A percentile compares a stretch with the other conserved stretches of the same genome.
Conservation (phyloP, 169 alveolate genomes). For the Plasmodium malariae region DNA sequence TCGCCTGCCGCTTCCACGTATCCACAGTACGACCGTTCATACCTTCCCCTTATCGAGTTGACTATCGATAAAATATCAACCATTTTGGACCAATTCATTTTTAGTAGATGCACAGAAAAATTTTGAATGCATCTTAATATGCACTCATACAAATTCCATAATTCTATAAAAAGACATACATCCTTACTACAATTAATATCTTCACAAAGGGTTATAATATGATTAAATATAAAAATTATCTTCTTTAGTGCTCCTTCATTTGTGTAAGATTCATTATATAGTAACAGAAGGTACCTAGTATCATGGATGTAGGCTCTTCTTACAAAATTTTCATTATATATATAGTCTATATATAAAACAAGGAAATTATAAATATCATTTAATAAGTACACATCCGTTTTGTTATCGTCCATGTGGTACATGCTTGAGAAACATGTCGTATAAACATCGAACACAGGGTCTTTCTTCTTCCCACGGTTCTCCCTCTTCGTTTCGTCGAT, state of each 20-base stretch:
- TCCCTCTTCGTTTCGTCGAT: background rate
- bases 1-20: background rate
- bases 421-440: background rate
- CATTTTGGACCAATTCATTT: constrained; percentile 78
- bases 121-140: constrained; percentile 76
- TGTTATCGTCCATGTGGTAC: background rate
- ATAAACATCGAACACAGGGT: background rate
- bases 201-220: background rate
- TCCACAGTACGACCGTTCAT: background rate
- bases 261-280: constrained; percentile 24
- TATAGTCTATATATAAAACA: constrained; percentile 40
- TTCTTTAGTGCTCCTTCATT: constrained; percentile 21
- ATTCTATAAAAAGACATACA: background rate
- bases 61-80: constrained; percentile 18
- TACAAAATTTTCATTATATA: constrained; percentile 27
- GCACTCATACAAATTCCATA: constrained; percentile 63
- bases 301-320: constrained; percentile 5
- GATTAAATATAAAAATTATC: constrained; percentile 16
- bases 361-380: constrained; percentile 29
- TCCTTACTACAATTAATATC: background rate
- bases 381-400: background rate
- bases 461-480: background rate
- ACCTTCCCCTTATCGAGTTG: constrained; percentile 2
- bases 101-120: constrained; percentile 78
- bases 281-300: constrained; percentile 15